Evolutionary conservation across 306 rosid genomes (phyloP).

Genomic region (Citrullus amarus): DNA sequence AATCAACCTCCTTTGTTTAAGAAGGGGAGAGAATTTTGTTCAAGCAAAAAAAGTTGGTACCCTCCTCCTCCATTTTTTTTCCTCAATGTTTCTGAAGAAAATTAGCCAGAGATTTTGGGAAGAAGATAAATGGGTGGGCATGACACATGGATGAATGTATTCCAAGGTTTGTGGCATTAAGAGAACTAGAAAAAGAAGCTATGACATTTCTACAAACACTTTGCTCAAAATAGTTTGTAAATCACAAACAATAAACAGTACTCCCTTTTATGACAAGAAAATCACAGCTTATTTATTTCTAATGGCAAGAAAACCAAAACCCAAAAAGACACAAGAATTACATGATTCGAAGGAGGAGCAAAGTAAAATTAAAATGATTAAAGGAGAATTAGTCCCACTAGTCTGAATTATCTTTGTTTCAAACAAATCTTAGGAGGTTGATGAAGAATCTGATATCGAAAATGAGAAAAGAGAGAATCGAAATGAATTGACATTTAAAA

Average conservation of each 20-base stretch:
- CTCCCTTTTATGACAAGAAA: not conserved
- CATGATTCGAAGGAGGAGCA: slow-evolving; percentile 13
- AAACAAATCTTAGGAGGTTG: too few relatives aligned
- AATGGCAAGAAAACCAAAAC: slow-evolving; percentile 1
- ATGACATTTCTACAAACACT: not conserved
- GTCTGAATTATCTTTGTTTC: too few relatives aligned
- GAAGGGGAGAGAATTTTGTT: slow-evolving; percentile 46
- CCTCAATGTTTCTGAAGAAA: not conserved
- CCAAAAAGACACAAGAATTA: slow-evolving; percentile 14
- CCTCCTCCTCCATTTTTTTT: not conserved
- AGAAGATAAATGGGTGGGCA: not conserved
- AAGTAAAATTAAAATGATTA: not conserved
- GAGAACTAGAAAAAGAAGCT: not conserved
- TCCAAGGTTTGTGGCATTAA: slow-evolving; percentile 2
- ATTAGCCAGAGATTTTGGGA: not conserved
- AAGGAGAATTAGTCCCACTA: slow-evolving; percentile 22
- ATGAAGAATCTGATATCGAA: too few relatives aligned
- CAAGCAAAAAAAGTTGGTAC: slow-evolving; percentile 47
- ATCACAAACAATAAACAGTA: slow-evolving; percentile 2
- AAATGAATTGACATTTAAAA: too few relatives aligned
- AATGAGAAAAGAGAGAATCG: too few relatives aligned
- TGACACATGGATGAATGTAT: slow-evolving; percentile 1
- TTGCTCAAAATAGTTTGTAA: not conserved
- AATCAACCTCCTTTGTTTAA: not conserved
- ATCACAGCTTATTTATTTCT: not conserved